phyloP scores from a whole-genome alignment of 2,329 filamentous ascomycete species.

The Elsinoe arachidis region DNA sequence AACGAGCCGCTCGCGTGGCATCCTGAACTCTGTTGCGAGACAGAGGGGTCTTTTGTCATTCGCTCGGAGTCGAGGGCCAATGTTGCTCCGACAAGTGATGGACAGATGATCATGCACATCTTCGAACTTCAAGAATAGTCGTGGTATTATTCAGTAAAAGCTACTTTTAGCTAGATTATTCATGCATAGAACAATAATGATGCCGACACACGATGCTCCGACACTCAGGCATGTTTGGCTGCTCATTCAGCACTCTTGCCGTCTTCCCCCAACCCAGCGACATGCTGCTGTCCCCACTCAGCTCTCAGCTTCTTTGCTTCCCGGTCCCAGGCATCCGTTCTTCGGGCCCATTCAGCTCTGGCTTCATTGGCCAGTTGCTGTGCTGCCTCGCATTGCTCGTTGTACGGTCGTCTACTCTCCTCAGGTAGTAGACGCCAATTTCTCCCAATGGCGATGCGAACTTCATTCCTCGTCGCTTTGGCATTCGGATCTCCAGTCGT shows the following conservation, averaged over 20 bases:
- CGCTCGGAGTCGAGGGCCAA: not conserved
- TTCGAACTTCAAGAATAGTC: too few relatives aligned
- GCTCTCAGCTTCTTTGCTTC: conserved; percentile 45
- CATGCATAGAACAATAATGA: too few relatives aligned
- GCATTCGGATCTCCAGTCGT: conserved; percentile 58
- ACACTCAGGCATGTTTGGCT: not conserved
- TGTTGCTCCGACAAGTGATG: not conserved
- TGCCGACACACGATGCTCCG: too few relatives aligned
- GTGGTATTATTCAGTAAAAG: not conserved
- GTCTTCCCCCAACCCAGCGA: conserved; percentile 1
- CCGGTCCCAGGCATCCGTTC: conserved; percentile 63
- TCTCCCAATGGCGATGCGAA: conserved; percentile 74
- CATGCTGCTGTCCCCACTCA: conserved; percentile 22
- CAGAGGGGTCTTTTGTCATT: not conserved
- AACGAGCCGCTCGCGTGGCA: conserved; percentile 8
- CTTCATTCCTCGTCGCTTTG: conserved; percentile 61
- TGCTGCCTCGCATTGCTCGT: conserved; percentile 62
- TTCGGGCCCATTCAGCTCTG: conserved; percentile 51
- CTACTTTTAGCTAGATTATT: not conserved
- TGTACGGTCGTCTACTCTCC: conserved; percentile 66
- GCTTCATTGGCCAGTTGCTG: conserved; percentile 56
- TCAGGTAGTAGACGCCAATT: conserved; percentile 77
- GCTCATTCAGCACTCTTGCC: not conserved
- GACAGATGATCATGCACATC: too few relatives aligned
- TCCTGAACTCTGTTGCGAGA: conserved; percentile 6